A percentile compares a stretch with the other conserved stretches of the same genome.
Evolutionary conservation across 2,329 filamentous ascomycete species (phyloP).

Genomic region (Davidsoniella eucalypti): DNA sequence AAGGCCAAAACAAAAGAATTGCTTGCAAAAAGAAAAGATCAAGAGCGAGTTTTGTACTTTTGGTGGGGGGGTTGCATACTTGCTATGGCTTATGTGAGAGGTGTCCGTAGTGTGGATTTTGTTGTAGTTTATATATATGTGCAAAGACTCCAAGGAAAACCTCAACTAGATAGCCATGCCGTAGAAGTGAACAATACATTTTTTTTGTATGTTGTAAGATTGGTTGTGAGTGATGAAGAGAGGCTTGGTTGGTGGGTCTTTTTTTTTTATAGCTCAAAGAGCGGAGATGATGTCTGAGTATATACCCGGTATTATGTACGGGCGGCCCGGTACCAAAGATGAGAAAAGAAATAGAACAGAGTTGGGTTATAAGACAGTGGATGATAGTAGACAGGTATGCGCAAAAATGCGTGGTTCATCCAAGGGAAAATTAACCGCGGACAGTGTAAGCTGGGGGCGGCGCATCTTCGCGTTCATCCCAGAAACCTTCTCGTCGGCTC

Average conservation of each 20-base stretch:
- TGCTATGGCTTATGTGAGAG: too few species aligned
- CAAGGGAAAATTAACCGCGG: not conserved
- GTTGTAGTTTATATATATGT: not conserved
- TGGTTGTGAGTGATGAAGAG: too few species aligned
- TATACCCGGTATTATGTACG: too few species aligned
- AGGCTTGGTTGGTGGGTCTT: not conserved
- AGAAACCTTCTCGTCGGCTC: constrained; percentile 33
- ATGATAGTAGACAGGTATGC: not conserved
- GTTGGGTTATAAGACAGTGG: not conserved
- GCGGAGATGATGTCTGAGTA: too few species aligned
- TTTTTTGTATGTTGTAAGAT: too few species aligned
- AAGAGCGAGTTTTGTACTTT: not conserved
- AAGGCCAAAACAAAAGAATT: not conserved
- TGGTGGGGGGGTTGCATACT: not conserved
- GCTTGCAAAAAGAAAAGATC: not conserved
- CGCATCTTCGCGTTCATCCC: constrained; percentile 38
- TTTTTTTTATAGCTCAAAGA: not conserved
- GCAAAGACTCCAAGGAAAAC: not conserved
- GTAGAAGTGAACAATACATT: too few species aligned
- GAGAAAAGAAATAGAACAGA: not conserved
- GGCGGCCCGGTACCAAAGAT: too few species aligned
- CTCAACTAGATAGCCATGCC: too few species aligned
- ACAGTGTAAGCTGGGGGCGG: constrained; percentile 48
- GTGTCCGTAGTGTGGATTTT: too few species aligned
- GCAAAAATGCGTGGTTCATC: not conserved